Evolutionary conservation across 129 eudicot species (phyloP), one percentile per base, ranked within the genome.

Genomic region (Saussurea involucrata): DNA sequence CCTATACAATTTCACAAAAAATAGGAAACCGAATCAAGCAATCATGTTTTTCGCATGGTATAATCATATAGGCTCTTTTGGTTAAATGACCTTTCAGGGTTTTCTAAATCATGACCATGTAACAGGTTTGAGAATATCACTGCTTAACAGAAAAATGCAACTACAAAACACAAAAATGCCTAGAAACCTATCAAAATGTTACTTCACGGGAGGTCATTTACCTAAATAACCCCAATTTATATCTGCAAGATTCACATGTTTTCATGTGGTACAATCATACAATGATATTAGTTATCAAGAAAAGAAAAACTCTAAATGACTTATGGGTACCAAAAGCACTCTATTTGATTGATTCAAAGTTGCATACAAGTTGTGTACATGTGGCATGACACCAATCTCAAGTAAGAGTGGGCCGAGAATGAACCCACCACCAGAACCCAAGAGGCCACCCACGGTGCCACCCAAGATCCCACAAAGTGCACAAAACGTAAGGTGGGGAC

Each of bases 401-500:
- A 95, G 92, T 71, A 95, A 82, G 21, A 95, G 91, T 8, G 99
- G 99, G 24, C 99, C 99, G 22, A 95, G 89, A 77, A 95, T 87
- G 80, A 95, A 95, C 18, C 99, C 99, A 21, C 99, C 99, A 69
- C 99, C 99, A 18, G 99, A 95, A 73, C 99, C 99, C 20, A 95
- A 81, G 8, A 95, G 76, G 37, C 99, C 99, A 28, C 99, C 99
- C 11, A 95, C 97, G 1, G 97, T 89, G n/a, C 99, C 99, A 32
- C 99, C 99, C 70, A 95, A 73, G 36, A 95, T 67, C 60, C 97
- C 97, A 81, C 96, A 92, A 18, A 95, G 72, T 46, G 97, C 94
- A 79, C 99, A 95, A 33, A 92, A 83, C 20, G 84, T 70, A 37
- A 95, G 87, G 69, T 92, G 87, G 18, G 90, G 82, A 7, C 72